A percentile compares a stretch with the other conserved stretches of the same genome.
Conservation (phyloP, 2,329 filamentous ascomycete species). For the Botrytis elliptica region DNA sequence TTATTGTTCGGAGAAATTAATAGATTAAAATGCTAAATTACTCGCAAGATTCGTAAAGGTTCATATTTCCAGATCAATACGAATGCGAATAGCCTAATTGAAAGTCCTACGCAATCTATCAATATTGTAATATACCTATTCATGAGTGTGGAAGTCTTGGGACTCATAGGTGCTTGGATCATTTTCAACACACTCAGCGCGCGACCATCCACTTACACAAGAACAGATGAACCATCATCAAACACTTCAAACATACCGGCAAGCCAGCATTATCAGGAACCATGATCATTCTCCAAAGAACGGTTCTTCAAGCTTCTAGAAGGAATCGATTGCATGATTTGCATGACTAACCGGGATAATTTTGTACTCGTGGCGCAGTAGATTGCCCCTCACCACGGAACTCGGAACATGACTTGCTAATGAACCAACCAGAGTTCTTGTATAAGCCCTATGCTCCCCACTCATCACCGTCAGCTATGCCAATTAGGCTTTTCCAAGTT, state of each 20-base stretch:
- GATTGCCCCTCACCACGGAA: conserved; percentile 6
- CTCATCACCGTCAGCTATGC: neutral
- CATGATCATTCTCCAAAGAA: neutral
- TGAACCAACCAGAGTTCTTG: neutral
- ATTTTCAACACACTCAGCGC: neutral
- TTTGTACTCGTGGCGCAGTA: conserved; percentile 12
- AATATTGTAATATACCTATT: neutral
- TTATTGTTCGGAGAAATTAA: neutral
- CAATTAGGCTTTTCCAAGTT: neutral
- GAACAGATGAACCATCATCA: neutral
- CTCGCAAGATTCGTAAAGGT: neutral
- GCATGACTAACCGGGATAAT: neutral
- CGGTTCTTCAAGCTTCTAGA: conserved; percentile 3
- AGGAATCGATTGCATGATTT: conserved; percentile 5
- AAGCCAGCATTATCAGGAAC: neutral
- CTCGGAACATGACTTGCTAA: neutral
- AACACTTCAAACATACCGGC: neutral
- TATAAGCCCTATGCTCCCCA: neutral
- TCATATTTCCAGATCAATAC: neutral
- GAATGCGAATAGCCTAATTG: neutral
- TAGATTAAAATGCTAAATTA: neutral
- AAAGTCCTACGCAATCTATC: neutral
- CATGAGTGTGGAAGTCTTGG: neutral
- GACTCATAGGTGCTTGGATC: neutral
- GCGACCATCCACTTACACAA: neutral